Evolutionary conservation across 495 filamentous ascomycete species (phyloP).

Genomic region (Neurospora sp.): DNA sequence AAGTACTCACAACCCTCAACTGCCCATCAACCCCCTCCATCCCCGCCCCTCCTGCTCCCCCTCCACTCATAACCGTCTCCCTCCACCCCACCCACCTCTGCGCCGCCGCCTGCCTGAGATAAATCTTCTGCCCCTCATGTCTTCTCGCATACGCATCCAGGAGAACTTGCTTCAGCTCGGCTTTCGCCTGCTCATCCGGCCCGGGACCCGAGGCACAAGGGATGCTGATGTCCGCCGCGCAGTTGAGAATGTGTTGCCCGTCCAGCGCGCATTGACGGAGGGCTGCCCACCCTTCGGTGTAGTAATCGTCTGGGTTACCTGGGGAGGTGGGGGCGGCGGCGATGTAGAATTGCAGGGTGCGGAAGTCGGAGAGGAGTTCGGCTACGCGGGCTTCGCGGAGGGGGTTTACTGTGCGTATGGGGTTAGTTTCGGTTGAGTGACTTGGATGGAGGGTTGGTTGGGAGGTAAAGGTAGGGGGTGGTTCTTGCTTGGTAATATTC

Average conservation of each 20-base stretch:
- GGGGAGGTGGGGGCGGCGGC: conserved; percentile 54
- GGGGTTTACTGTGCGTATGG: conserved; percentile 57
- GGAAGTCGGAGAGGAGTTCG: conserved; percentile 79
- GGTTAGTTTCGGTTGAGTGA: too few relatives aligned
- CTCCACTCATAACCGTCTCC: conserved; percentile 52
- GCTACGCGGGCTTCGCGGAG: conserved; percentile 71
- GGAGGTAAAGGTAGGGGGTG: background rate
- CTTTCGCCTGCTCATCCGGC: conserved; percentile 59
- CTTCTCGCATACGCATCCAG: conserved; percentile 69
- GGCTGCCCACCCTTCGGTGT: conserved; percentile 68
- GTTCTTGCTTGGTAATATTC: background rate
- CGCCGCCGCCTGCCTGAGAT: conserved; percentile 66
- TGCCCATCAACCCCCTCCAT: conserved; percentile 51
- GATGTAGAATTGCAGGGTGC: conserved; percentile 72
- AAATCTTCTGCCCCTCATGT: conserved; percentile 79
- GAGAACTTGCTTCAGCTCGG: conserved; percentile 68
- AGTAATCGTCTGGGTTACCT: conserved; percentile 53
- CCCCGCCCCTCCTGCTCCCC: conserved; percentile 38
- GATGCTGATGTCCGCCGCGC: conserved; percentile 53
- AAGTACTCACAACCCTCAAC: conserved; percentile 47
- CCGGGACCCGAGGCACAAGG: conserved; percentile 41
- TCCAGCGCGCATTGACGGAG: conserved; percentile 66
- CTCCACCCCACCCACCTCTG: conserved; percentile 73
- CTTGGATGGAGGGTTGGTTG: too few relatives aligned
- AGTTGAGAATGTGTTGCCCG: conserved; percentile 62